phyloP scores from a whole-genome alignment of 805 yeast species.

The Hanseniaspora opuntiae region DNA sequence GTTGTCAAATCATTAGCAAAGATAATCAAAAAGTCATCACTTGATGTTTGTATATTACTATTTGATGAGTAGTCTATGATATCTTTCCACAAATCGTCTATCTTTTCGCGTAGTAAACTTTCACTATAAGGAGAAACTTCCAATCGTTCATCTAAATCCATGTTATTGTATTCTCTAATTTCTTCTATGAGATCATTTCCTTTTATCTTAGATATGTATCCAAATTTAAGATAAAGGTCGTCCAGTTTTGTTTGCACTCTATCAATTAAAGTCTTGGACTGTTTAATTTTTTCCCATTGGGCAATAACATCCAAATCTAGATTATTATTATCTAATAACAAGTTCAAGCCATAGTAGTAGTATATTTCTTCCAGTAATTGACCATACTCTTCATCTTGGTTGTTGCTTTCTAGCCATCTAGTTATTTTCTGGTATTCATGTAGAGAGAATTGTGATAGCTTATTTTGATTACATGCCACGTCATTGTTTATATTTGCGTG shows the following conservation, averaged over 20 bases:
- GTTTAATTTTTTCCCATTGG: slow-evolving; percentile 9
- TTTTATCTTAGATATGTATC: slow-evolving; percentile 31
- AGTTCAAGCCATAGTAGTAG: slow-evolving; percentile 5
- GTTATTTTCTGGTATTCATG: slow-evolving; percentile 8
- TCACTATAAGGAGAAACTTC: slow-evolving; percentile 34
- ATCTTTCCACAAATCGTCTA: slow-evolving; percentile 16
- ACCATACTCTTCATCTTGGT: neutral
- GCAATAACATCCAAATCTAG: neutral
- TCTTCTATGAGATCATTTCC: slow-evolving; percentile 14
- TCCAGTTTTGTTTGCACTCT: slow-evolving; percentile 39
- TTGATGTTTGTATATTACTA: neutral
- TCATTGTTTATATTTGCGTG: neutral
- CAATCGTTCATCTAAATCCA: slow-evolving; percentile 22
- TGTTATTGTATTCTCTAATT: slow-evolving; percentile 16
- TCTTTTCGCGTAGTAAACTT: slow-evolving; percentile 21
- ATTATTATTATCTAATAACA: neutral
- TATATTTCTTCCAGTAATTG: slow-evolving; percentile 1
- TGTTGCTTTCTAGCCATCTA: neutral
- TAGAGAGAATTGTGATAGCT: neutral
- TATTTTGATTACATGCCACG: slow-evolving; percentile 1
- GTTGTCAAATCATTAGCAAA: slow-evolving; percentile 3
- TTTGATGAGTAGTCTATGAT: slow-evolving; percentile 9
- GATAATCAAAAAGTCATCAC: slow-evolving; percentile 1
- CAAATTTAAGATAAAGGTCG: slow-evolving; percentile 40
- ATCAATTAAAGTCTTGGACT: slow-evolving; percentile 17